A percentile compares a stretch with the other conserved stretches of the same genome.
Evolutionary conservation across 305 asterid species (phyloP).

Genomic region (Nicotiana rustica): DNA sequence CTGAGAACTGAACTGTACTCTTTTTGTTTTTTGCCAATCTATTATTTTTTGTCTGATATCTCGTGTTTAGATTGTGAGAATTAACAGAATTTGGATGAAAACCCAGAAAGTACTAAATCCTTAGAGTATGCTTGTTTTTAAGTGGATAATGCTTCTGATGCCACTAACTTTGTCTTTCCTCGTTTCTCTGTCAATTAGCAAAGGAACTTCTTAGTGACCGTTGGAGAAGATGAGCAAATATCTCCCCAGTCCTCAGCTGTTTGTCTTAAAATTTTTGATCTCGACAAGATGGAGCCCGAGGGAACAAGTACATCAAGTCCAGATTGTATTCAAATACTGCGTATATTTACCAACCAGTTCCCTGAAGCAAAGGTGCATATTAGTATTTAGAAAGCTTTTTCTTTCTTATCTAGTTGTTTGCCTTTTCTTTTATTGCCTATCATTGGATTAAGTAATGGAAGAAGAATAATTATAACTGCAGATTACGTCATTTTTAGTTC

Average conservation of each 20-base stretch:
- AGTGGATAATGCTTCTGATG: conserved; percentile 6
- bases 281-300: conserved; percentile 84
- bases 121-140: not conserved
- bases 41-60: not conserved
- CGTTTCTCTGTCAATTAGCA: conserved; percentile 62
- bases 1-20: no score
- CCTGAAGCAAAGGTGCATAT: conserved; percentile 84
- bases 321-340: conserved; percentile 83
- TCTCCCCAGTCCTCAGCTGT: conserved; percentile 69
- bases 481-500: conserved; percentile 84
- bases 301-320: conserved; percentile 81
- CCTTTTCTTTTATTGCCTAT: not conserved
- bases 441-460: not conserved
- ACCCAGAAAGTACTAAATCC: not conserved
- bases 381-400: not conserved
- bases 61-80: not conserved
- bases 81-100: not conserved
- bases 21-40: not conserved
- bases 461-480: conserved; percentile 42
- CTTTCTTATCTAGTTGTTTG: not conserved
- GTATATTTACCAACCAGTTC: conserved; percentile 85
- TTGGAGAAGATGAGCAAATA: conserved; percentile 93
- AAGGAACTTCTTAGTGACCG: conserved; percentile 85
- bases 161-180: conserved; percentile 33
- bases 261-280: conserved; percentile 88